phyloP scores from a whole-genome alignment of 768 basidiomycete genomes.

The Pleurotus citrinopileatus region DNA sequence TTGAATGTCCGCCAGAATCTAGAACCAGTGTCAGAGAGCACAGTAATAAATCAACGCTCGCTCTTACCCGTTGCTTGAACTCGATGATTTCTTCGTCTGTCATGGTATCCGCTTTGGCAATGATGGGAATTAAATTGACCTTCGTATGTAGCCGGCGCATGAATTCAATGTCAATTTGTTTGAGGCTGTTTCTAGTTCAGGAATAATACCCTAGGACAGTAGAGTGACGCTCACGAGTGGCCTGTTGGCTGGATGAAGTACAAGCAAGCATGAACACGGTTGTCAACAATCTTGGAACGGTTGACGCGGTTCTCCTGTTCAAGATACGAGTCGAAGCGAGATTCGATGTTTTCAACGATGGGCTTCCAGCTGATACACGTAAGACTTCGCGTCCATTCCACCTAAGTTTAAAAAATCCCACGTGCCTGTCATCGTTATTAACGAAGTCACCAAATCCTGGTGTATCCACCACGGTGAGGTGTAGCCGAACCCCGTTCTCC shows the following conservation, averaged over 20 bases:
- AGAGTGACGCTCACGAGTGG: constrained; percentile 78
- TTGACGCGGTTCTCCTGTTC: constrained; percentile 99
- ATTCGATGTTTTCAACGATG: constrained; percentile 96
- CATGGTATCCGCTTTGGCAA: constrained; percentile 97
- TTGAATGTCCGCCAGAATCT: constrained; percentile 92
- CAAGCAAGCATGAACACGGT: constrained; percentile 96
- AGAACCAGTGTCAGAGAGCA: constrained; percentile 1
- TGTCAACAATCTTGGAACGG: constrained; percentile 89
- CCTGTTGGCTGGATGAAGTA: constrained; percentile 99
- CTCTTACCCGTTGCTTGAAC: constrained; percentile 87
- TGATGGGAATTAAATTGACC: constrained; percentile 98
- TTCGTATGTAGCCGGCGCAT: constrained; percentile 97
- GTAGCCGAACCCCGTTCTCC: constrained; percentile 95
- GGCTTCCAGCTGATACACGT: constrained; percentile 82
- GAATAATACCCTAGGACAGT: no score
- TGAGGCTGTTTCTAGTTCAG: no score
- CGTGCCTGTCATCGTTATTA: constrained; percentile 96
- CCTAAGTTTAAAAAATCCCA: constrained; percentile 12
- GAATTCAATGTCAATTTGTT: constrained; percentile 98
- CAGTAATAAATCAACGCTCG: background rate
- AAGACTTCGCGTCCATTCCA: constrained; percentile 17
- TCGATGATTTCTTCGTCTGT: constrained; percentile 92
- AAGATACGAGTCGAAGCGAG: constrained; percentile 94
- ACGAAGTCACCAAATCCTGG: constrained; percentile 99
- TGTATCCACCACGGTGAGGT: constrained; percentile 98